Percentiles rank a stretch among this genome's conserved stretches.
These are phyloP conservation scores for Aspergillus diversus DNA, from an alignment of 495 filamentous ascomycete species.

Conservation along the genomic window DNA sequence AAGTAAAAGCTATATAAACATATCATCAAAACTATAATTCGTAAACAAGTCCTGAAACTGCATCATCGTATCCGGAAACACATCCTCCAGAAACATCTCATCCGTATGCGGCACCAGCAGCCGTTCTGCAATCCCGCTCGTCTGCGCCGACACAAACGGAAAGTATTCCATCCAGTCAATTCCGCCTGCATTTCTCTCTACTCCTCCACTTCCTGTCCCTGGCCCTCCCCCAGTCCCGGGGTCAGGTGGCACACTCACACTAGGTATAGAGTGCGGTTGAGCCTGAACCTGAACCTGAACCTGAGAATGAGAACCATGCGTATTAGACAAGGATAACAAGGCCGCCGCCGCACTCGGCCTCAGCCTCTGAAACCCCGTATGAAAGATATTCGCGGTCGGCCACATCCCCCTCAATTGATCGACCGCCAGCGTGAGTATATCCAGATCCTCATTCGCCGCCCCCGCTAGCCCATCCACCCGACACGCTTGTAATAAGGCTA, in stretches of 20 bases:
- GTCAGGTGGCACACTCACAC: too few species aligned
- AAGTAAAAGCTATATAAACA: background rate
- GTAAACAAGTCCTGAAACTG: slow-evolving; percentile 17
- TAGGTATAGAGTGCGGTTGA: too few species aligned
- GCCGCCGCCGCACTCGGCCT: slow-evolving; percentile 20
- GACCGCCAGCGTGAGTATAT: slow-evolving; percentile 32
- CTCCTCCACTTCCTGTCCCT: too few species aligned
- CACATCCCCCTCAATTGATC: slow-evolving; percentile 37
- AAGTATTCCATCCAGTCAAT: slow-evolving; percentile 20
- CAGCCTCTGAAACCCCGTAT: slow-evolving; percentile 35
- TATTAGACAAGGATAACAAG: background rate
- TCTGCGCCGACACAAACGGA: slow-evolving; percentile 16
- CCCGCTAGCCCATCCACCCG: slow-evolving; percentile 32
- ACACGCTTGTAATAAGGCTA: slow-evolving; percentile 36
- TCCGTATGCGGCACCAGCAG: slow-evolving; percentile 13
- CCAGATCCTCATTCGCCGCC: slow-evolving; percentile 36
- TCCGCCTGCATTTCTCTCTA: background rate
- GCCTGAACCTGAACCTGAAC: too few species aligned
- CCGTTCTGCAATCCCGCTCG: slow-evolving; percentile 13
- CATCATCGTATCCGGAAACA: slow-evolving; percentile 13
- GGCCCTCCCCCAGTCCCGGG: background rate
- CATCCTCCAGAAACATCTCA: slow-evolving; percentile 13
- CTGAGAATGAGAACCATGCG: too few species aligned
- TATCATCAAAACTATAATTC: slow-evolving; percentile 7
- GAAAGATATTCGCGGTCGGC: slow-evolving; percentile 39